Evolutionary conservation across 164 flowering plant genomes (phyloP).

Genomic region (Annona squamosa): DNA sequence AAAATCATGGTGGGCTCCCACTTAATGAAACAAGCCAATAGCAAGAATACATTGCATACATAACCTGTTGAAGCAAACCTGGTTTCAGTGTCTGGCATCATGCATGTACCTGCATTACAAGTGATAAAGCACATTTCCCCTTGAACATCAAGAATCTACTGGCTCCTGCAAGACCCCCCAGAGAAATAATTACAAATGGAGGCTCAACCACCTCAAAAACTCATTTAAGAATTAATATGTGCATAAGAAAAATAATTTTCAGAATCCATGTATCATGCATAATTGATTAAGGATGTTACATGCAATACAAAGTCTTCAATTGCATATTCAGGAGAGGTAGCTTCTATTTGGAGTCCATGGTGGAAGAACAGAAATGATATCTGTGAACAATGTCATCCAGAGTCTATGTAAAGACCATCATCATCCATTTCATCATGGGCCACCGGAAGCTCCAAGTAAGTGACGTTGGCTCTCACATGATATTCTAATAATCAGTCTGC

Average conservation of each 20-base stretch:
- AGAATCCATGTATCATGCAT: not conserved
- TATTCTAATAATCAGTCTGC: too few relatives aligned
- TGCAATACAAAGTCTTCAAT: not conserved
- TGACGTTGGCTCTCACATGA: too few relatives aligned
- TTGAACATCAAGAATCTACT: slow-evolving; percentile 3
- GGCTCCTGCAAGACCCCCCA: not conserved
- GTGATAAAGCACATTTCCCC: not conserved
- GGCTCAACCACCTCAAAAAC: not conserved
- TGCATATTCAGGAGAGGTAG: not conserved
- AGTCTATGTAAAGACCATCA: too few relatives aligned
- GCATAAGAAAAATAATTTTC: not conserved
- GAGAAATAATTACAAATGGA: not conserved
- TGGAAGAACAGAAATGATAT: too few relatives aligned
- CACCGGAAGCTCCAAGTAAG: too few relatives aligned
- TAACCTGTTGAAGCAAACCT: slow-evolving; percentile 2
- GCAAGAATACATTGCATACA: slow-evolving; percentile 3
- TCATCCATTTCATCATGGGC: too few relatives aligned
- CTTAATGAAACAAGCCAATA: slow-evolving; percentile 1
- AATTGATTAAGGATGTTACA: not conserved
- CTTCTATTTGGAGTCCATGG: not conserved
- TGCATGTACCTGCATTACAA: slow-evolving; percentile 7
- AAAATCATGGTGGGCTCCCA: not conserved
- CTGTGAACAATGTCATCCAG: too few relatives aligned
- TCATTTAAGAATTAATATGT: too few relatives aligned
- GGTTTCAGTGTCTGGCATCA: not conserved